Conservation (phyloP, 192 early-diverging fungal species). For the Coemansia sp. region DNA sequence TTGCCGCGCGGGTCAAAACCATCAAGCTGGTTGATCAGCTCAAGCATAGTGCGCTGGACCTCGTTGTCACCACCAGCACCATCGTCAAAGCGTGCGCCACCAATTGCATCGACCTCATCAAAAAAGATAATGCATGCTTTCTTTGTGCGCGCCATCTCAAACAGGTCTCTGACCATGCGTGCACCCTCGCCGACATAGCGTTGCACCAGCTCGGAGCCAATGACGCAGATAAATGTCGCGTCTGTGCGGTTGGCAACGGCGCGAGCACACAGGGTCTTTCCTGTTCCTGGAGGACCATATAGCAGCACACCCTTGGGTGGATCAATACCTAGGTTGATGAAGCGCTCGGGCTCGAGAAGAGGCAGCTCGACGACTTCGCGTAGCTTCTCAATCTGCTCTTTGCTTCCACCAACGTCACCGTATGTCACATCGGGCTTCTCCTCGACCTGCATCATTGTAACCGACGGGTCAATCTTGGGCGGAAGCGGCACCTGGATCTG, state of each 20-base stretch:
- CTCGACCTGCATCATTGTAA: conserved; percentile 99
- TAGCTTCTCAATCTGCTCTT: conserved; percentile 99
- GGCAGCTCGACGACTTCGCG: conserved; percentile 99
- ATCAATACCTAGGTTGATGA: conserved; percentile 97
- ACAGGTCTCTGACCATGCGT: conserved; percentile 98
- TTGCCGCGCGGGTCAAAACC: conserved; percentile 99
- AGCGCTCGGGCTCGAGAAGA: conserved; percentile 92
- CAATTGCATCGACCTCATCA: conserved; percentile 99
- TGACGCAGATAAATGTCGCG: conserved; percentile 99
- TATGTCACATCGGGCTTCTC: conserved; percentile 99
- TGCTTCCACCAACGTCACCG: conserved; percentile 98
- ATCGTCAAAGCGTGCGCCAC: conserved; percentile 96
- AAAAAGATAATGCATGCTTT: conserved; percentile 99
- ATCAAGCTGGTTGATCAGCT: conserved; percentile 99
- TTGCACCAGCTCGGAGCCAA: conserved; percentile 99
- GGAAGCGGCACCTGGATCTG: conserved; percentile 99
- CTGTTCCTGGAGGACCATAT: conserved; percentile 95
- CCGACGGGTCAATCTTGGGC: conserved; percentile 97
- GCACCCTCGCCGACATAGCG: conserved; percentile 99
- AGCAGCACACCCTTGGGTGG: conserved; percentile 98
- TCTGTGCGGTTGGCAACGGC: conserved; percentile 99
- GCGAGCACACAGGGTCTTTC: conserved; percentile 96
- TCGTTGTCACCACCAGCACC: conserved; percentile 99
- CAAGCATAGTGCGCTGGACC: conserved; percentile 99
- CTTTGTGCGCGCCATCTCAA: conserved; percentile 99